Evolutionary conservation across 2,329 filamentous ascomycete genomes (phyloP).

Genomic region (Aurifilum marmelostoma): DNA sequence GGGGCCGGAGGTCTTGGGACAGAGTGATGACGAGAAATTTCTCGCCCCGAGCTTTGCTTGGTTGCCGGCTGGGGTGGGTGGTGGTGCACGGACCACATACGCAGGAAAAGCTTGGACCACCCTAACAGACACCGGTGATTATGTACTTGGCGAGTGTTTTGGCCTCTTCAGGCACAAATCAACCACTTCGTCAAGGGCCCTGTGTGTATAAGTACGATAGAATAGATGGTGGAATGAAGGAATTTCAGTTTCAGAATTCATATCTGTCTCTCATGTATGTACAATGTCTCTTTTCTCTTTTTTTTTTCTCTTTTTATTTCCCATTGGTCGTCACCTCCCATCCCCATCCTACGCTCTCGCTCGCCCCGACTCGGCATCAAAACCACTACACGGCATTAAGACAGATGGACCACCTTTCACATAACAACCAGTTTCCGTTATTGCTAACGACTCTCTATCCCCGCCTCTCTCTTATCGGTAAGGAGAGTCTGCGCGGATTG

Average conservation of each 20-base stretch:
- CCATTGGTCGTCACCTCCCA: conserved; percentile 2
- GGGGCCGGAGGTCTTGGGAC: conserved; percentile 24
- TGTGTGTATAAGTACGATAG: not conserved
- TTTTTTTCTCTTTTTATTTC: not conserved
- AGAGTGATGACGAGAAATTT: conserved; percentile 50
- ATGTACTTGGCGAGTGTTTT: not conserved
- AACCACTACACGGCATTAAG: not conserved
- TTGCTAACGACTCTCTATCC: conserved; percentile 38
- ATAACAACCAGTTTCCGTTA: not conserved
- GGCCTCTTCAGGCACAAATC: too few relatives aligned
- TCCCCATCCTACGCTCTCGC: not conserved
- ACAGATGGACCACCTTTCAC: not conserved
- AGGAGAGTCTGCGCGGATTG: conserved; percentile 88
- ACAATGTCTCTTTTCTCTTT: not conserved
- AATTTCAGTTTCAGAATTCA: not conserved
- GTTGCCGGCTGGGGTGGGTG: conserved; percentile 21
- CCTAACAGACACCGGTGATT: not conserved
- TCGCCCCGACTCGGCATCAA: not conserved
- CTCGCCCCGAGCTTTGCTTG: conserved; percentile 39
- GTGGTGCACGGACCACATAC: conserved; percentile 8
- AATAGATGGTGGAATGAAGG: not conserved
- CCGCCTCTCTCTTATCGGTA: conserved; percentile 69
- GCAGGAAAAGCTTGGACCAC: conserved; percentile 26
- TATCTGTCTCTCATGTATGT: not conserved
- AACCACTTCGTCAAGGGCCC: not conserved